Evolutionary conservation across 2,329 filamentous ascomycete genomes (phyloP).

Genomic region (Colletotrichum sidae): DNA sequence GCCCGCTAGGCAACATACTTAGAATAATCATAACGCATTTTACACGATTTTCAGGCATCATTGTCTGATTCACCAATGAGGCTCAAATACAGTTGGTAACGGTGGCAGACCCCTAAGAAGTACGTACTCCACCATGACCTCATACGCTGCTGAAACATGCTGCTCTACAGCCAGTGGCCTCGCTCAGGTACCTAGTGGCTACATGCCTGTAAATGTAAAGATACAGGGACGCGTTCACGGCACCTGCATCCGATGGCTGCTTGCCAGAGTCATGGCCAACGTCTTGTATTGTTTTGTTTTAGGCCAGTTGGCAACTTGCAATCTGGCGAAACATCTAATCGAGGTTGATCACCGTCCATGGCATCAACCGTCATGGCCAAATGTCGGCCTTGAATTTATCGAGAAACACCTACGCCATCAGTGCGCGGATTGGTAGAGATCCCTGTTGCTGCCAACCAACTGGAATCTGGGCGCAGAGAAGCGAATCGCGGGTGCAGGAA

Average conservation of each 20-base stretch:
- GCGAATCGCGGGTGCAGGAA: background rate
- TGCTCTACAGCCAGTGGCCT: conserved; percentile 13
- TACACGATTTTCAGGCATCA: background rate
- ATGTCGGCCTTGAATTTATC: no score
- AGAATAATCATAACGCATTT: no score
- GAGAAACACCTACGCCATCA: background rate
- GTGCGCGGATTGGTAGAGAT: background rate
- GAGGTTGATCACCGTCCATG: background rate
- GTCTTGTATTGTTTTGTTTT: background rate
- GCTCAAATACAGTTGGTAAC: conserved; percentile 25
- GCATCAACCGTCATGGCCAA: background rate
- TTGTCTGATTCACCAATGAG: conserved; percentile 4
- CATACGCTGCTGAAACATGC: conserved; percentile 37
- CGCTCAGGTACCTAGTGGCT: background rate
- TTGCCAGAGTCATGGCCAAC: conserved; percentile 5
- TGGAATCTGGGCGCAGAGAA: conserved; percentile 11
- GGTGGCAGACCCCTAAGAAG: background rate
- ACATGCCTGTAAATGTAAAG: no score
- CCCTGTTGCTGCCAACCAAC: conserved; percentile 28
- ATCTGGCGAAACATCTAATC: background rate
- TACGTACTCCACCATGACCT: conserved; percentile 34
- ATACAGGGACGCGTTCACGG: background rate
- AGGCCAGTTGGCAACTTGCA: conserved; percentile 8
- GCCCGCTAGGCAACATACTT: no score
- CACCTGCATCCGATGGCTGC: background rate